Evolutionary conservation across 768 basidiomycete species (phyloP), one percentile per base, ranked within the genome.

Genomic region (Clitopilus passeckerianus): DNA sequence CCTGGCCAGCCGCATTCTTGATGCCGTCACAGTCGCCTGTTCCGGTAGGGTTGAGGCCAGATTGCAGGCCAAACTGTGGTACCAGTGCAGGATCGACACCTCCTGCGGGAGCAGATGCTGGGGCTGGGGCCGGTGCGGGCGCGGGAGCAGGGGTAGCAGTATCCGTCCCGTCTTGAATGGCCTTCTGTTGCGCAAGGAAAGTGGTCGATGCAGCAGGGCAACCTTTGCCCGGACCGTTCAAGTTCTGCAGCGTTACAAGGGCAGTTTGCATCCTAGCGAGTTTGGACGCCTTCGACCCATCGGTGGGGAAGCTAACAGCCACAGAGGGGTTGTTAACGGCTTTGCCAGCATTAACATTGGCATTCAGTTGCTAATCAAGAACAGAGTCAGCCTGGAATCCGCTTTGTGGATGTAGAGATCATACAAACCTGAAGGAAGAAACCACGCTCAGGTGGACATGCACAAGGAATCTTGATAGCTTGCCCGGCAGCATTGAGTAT

Each of bases 1-100:
- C 76, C 53, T 80, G 71, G 6, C 86, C 86, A 57, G 72, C 72
- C 4, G 78, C 74, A 16, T 82, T 84, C 22, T 75, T 79, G 46
- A 77, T 72, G 10, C 88, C 89, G 64, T 88, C 86, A 60, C 89
- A 90, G 66, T 89, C 81, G n/a, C 86, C 88, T 6, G 84, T 85
- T 15, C 88, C 77, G 24, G 84, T 84, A 15, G 87, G 88, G 67
- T 89, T 88, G 20, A 82, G 63, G 43, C 84, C 85, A 24, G 85
- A 67, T 15, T 69, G 60, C 64, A 77, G 76, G 23, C 86, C 87
- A 43, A 90, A 82, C 4, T 80, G 68, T 0, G 87, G 87, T 9
- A 87, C 80, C 1, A 87, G 76, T 1, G 73, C 65, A n/a, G 79
- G 71, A 66, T 84, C 70, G 15, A 87, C 81, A 59, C 77, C 80